phyloP scores from a whole-genome alignment of 805 yeast genomes.

The Candida khao-thaluensis region DNA sequence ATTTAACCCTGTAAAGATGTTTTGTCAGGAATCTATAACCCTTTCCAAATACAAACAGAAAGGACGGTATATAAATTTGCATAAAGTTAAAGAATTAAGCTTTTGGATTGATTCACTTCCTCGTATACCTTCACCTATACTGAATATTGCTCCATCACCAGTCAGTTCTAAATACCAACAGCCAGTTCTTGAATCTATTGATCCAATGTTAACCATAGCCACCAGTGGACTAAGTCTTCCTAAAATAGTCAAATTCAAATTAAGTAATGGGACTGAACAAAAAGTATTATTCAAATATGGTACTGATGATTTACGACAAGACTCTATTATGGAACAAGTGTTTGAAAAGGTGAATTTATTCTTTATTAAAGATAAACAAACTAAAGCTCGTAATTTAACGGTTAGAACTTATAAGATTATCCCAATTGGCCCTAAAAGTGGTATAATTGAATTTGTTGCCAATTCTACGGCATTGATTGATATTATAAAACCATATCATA shows the following conservation, averaged over 20 bases:
- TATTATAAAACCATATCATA: conserved; percentile 64
- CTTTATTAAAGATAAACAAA: conserved; percentile 52
- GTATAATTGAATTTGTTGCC: conserved; percentile 86
- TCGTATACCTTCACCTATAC: conserved; percentile 8
- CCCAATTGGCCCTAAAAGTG: conserved; percentile 85
- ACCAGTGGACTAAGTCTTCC: conserved; percentile 86
- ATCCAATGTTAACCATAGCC: conserved; percentile 56
- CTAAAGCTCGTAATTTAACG: conserved; percentile 55
- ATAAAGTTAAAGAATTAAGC: conserved; percentile 26
- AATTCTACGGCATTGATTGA: conserved; percentile 72
- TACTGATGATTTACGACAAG: conserved; percentile 90
- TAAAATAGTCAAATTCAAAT: conserved; percentile 58
- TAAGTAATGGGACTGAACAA: conserved; percentile 59
- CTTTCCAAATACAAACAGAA: conserved; percentile 49
- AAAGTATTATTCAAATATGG: conserved; percentile 77
- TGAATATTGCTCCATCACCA: conserved; percentile 17
- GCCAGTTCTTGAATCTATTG: conserved; percentile 49
- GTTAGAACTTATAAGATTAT: conserved; percentile 86
- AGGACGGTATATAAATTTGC: conserved; percentile 30
- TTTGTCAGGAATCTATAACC: conserved; percentile 51
- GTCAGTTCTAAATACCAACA: conserved; percentile 42
- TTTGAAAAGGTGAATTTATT: conserved; percentile 80
- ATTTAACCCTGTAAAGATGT: conserved; percentile 45
- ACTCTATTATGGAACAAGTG: conserved; percentile 96
- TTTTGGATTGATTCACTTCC: conserved; percentile 5